Base-by-base conservation (phyloP, 495 filamentous ascomycete species). In the Massariosphaeria phaeospora region DNA sequence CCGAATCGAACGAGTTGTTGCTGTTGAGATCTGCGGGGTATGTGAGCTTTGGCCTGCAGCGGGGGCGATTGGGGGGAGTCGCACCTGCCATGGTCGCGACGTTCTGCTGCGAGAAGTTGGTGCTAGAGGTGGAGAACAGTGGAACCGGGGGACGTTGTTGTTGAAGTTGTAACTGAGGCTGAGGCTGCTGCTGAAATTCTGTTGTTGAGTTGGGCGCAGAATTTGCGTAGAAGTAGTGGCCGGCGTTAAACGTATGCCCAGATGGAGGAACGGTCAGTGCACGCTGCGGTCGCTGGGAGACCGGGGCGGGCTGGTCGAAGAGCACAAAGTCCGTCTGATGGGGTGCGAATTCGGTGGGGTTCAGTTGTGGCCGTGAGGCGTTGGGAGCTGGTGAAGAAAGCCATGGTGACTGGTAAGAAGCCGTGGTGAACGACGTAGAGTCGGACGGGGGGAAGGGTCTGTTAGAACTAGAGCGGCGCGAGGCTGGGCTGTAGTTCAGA, bases 391-490 rank as follows among this genome's bases (percentile, higher is more conserved):
- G 74, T 73, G 77, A 67, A 69, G 78, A 73, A 72, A 77, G 79
- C 79, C 80, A 83, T 84, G 73, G 45, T 79, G 76, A 74, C 72
- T 77, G 78, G 67, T 75, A 59, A 48, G 66, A 73, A 81, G 81
- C 80, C 80, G 80, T 84, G 75, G 70, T 83, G 78, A 76, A 78
- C 75, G 79, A 79, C 72, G 71, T 74, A 61, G 75, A 57, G 77
- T 77, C 74, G 76, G 75, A 72, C 72, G 75, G 60, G 61, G 68
- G 59, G 68, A 70, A 70, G 61, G 66, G 72, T 71, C 68, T 66
- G 48, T 57, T 46, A 49, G 60, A 76, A 79, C 76, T 76, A 70
- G 72, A 76, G 75, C 70, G 70, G 76, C 71, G 69, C 72, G 72
- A 69, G 59, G 73, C 71, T 70, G 66, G 70, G 72, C 75, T 73